Conservation (phyloP, 2,329 filamentous ascomycete genomes). For the Epichloe uncinata region DNA sequence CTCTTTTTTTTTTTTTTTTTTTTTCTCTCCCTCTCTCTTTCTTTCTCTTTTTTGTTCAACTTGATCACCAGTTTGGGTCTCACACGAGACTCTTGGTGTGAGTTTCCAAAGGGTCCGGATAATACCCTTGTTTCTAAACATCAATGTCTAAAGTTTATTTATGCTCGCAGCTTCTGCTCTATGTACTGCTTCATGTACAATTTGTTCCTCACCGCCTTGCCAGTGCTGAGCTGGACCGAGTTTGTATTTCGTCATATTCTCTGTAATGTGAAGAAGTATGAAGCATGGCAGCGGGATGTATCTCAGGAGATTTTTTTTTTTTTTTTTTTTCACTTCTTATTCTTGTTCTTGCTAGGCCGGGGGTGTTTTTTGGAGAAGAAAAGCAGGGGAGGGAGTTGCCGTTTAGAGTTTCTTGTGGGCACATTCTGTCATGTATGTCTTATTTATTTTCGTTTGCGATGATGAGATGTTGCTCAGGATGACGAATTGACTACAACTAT, state of each 20-base stretch:
- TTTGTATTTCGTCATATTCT: too few species aligned
- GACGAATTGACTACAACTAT: too few species aligned
- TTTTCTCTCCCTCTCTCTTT: neutral
- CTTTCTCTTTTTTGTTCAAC: neutral
- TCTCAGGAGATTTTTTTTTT: too few species aligned
- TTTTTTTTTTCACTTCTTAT: fast-evolving
- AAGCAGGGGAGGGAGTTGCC: too few species aligned
- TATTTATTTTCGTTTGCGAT: too few species aligned
- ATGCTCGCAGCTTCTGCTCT: neutral
- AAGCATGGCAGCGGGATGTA: too few species aligned
- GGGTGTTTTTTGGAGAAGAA: neutral
- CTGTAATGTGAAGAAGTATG: too few species aligned
- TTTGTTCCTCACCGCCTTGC: neutral
- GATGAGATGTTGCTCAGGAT: too few species aligned
- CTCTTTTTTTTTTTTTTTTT: neutral
- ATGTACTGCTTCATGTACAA: neutral
- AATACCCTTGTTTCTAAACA: conserved; percentile 1
- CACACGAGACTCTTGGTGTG: neutral
- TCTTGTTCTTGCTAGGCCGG: too few species aligned
- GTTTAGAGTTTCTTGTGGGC: too few species aligned
- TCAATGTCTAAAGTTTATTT: conserved; percentile 7
- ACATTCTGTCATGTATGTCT: too few species aligned
- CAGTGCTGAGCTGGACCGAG: too few species aligned
- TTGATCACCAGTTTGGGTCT: neutral
- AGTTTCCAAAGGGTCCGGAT: neutral